Evolutionary conservation across 192 early-diverging fungal genomes (phyloP).

Genomic region (Irineochytrium annulatum): DNA sequence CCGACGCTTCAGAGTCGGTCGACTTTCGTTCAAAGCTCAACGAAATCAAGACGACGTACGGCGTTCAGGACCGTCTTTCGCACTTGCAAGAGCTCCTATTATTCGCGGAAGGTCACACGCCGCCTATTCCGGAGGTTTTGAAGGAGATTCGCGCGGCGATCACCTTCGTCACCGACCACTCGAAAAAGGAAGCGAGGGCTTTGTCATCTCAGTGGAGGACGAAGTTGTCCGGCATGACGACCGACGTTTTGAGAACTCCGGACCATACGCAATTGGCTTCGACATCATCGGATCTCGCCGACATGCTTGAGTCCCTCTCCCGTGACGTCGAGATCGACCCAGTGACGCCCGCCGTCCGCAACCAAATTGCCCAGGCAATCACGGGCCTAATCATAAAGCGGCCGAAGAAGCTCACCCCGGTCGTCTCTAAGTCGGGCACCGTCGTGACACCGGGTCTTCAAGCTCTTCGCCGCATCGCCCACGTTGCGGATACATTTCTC

Average conservation of each 20-base stretch:
- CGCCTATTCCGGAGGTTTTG: neutral
- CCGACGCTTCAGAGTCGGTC: slow-evolving; percentile 8
- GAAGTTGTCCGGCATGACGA: neutral
- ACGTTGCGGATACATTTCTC: neutral
- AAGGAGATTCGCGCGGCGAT: slow-evolving; percentile 6
- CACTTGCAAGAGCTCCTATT: too few species aligned
- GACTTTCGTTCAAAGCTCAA: too few species aligned
- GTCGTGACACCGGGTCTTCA: slow-evolving; percentile 14
- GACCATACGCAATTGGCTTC: neutral
- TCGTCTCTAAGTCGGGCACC: neutral
- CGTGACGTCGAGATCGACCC: neutral
- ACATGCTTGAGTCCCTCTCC: slow-evolving; percentile 2
- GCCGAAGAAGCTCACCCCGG: slow-evolving; percentile 6
- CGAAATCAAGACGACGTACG: too few species aligned
- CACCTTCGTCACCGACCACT: slow-evolving; percentile 7
- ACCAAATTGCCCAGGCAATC: slow-evolving; percentile 16
- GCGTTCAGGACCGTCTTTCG: too few species aligned
- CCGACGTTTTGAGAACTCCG: slow-evolving; percentile 12
- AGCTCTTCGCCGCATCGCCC: neutral
- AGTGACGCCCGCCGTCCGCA: slow-evolving; percentile 8
- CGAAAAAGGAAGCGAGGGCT: slow-evolving; percentile 1
- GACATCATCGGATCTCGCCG: neutral
- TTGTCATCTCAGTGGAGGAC: slow-evolving; percentile 8
- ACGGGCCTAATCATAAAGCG: slow-evolving; percentile 5
- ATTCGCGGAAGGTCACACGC: too few species aligned